Evolutionary conservation across 352 stramenopile genomes (phyloP), one percentile per base, ranked within the genome.

Genomic region (Pythium aquatile): DNA sequence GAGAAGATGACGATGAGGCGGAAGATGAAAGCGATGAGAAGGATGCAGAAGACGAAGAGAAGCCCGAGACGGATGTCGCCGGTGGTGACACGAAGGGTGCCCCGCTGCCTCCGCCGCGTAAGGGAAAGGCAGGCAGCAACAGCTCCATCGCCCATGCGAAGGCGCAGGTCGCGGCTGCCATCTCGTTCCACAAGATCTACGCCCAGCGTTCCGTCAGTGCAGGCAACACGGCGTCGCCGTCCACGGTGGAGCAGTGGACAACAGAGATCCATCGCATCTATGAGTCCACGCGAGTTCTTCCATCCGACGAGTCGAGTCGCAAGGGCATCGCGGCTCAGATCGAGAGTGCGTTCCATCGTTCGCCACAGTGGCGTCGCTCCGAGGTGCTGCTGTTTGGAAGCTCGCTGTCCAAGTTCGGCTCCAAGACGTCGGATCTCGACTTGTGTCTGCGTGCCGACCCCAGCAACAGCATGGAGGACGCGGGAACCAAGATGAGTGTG

Each of bases 381-480:
- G 52, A 66, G 14, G 58, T 66, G 26, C 35, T 81, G 59, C 73
- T 90, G 5, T 95, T 90, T 51, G 86, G 86, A 54, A 95, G 86
- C 35, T 95, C 86, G 1, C 55, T 91, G 55, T 93, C 84, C 46
- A 84, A 76, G 51, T 93, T 83, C 42, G 86, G 86, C 30, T 88
- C 86, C 13, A 78, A 75, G 33, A 73, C 59, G 28, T 95, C 83
- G 40, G 86, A 95, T 63, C 56, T 93, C 20, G 86, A 95, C 65
- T 76, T 95, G 72, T 91, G 84, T 61, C 67, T 93, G 10, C 70
- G 88, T 20, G 55, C 75, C 1, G 58, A 66, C 10, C 64, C 75
- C 6, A 39, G 66, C 37, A 49, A 49, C 52, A 42, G 24, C 20
- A 42, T 53, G 3, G 46, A 70, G 6, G 57, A 65, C 0, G 46